A percentile compares a stretch with the other conserved stretches of the same genome.
phyloP scores from a whole-genome alignment of 1,284 basidiomycete species.

The Marasmius oreades region DNA sequence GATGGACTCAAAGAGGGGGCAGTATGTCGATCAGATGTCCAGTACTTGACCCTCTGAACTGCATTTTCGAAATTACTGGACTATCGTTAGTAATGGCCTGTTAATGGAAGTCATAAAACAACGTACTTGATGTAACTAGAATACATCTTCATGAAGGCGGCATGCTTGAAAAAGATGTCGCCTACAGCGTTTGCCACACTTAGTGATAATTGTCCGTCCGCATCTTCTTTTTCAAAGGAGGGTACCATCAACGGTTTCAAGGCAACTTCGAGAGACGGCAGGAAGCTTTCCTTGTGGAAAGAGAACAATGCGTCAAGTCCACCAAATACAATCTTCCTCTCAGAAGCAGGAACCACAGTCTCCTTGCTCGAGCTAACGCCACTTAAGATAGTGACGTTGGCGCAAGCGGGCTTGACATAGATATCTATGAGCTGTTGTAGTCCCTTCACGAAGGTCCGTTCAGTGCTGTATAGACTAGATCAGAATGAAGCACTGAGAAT shows the following conservation, averaged over 20 bases:
- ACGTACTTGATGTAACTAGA: slow-evolving; percentile 93
- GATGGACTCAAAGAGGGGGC: slow-evolving; percentile 37
- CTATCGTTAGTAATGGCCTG: slow-evolving; percentile 10
- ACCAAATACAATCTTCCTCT: slow-evolving; percentile 91
- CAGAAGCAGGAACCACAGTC: slow-evolving; percentile 80
- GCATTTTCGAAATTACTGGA: slow-evolving; percentile 89
- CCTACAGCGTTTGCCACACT: slow-evolving; percentile 82
- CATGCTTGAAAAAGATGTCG: slow-evolving; percentile 87
- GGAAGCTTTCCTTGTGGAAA: slow-evolving; percentile 90
- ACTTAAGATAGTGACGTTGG: slow-evolving; percentile 65
- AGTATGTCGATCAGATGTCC: slow-evolving; percentile 60
- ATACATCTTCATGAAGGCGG: slow-evolving; percentile 97
- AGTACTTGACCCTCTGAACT: slow-evolving; percentile 80
- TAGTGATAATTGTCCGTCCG: slow-evolving; percentile 71
- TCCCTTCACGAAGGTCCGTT: slow-evolving; percentile 92
- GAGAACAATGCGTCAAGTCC: slow-evolving; percentile 88
- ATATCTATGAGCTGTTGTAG: slow-evolving; percentile 93
- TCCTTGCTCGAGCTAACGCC: slow-evolving; percentile 74
- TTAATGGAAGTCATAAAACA: slow-evolving; percentile 3
- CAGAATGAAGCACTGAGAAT: slow-evolving; percentile 14
- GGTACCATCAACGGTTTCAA: slow-evolving; percentile 62
- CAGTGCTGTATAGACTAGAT: slow-evolving; percentile 57
- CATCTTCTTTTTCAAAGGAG: slow-evolving; percentile 48
- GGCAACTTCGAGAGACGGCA: slow-evolving; percentile 83
- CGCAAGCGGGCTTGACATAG: slow-evolving; percentile 86